Evolutionary conservation across 2,329 filamentous ascomycete genomes (phyloP), one percentile per base, ranked within the genome.

Genomic region (Cercospora beticola): DNA sequence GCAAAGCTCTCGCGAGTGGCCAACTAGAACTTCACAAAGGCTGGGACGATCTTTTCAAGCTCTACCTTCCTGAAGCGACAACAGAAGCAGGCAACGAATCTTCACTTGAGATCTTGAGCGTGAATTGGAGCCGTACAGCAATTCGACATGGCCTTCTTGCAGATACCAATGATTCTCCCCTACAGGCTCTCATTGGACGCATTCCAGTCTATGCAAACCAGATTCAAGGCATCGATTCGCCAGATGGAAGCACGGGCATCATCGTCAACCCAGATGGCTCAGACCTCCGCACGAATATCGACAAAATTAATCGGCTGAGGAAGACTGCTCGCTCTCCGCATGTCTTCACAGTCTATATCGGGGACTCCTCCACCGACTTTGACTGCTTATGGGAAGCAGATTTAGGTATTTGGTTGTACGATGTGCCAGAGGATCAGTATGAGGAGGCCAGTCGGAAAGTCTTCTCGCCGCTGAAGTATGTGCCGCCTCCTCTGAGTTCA

Each of bases 311-410:
- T 4, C 71, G 72, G 5, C 64, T 83, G 52, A 46, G 43, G n/a
- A n/a, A 26, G 3, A 21, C 30, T 6, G n/a, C 31, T 12, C 12
- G 33, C 8, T 18, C 60, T 23, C 28, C 30, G n/a, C 31, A 18
- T 6, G 26, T 65, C 9, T 60, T 75, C 3, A 74, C 79, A 0
- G 73, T 85, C 5, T 85, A 85, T 67, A 74, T 84, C 10, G 83
- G 83, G 8, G 83, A 85, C 68, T 83, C 82, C 12, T 76, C 79
- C 58, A 84, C 82, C 1, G 83, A 85, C 68, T 80, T 84, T 21
- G 82, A 83, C 56, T 81, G 80, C 57, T 74, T 85, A 1, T 71
- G 82, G 3, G 77, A 75, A 18, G 82, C 82, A 2, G 81, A 84
- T 69, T 59, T 84, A 18, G 83, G 83, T 0, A 79, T 85, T 3